Evolutionary conservation across 1,284 basidiomycete genomes (phyloP).

Genomic region (Heterobasidion annosum): DNA sequence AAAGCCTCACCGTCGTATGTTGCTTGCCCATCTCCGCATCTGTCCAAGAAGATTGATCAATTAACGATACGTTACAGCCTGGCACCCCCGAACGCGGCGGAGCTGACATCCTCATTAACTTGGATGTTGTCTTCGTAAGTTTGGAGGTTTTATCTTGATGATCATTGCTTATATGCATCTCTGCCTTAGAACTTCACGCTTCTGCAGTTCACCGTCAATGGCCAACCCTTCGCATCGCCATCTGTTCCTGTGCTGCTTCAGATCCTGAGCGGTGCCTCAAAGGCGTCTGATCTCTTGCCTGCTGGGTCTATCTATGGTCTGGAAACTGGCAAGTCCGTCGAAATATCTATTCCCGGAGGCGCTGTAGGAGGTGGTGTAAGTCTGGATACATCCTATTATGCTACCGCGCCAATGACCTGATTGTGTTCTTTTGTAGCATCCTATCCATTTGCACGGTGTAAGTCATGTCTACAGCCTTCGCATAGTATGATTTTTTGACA

Average conservation of each 20-base stretch:
- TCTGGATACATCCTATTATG: not conserved
- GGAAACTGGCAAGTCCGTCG: slow-evolving; percentile 22
- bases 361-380: slow-evolving; percentile 17
- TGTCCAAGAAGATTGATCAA: not conserved
- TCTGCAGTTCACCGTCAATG: slow-evolving; percentile 19
- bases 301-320: slow-evolving; percentile 21
- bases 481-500: not conserved
- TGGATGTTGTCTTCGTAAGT: slow-evolving; percentile 17
- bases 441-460: slow-evolving; percentile 31
- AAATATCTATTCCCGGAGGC: slow-evolving; percentile 24
- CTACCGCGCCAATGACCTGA: too few species aligned
- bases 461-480: not conserved
- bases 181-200: not conserved
- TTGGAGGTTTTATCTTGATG: not conserved
- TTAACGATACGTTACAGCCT: slow-evolving; percentile 12
- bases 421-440: slow-evolving; percentile 17
- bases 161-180: not conserved
- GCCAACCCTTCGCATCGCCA: slow-evolving; percentile 16
- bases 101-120: slow-evolving; percentile 20
- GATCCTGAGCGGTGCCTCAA: slow-evolving; percentile 23
- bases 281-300: slow-evolving; percentile 21
- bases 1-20: not conserved
- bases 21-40: not conserved
- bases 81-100: slow-evolving; percentile 18
- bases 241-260: slow-evolving; percentile 27